Percentiles rank a stretch among this genome's conserved stretches.
Evolutionary conservation across 2,329 filamentous ascomycete genomes (phyloP).

Genomic region (Hymenoscyphus fraxineus): DNA sequence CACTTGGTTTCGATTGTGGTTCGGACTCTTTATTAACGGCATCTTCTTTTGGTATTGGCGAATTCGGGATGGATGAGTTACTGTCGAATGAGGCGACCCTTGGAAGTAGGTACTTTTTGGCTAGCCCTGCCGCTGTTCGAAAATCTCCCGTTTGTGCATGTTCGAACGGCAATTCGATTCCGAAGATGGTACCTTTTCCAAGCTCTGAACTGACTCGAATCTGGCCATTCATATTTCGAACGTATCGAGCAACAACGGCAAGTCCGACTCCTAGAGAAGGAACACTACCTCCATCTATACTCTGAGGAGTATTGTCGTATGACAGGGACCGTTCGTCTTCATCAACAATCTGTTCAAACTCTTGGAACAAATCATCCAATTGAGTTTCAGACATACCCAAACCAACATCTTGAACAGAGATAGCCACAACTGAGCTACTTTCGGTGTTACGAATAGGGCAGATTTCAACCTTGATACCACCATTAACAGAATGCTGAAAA

Average conservation of each 20-base stretch:
- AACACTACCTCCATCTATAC: neutral
- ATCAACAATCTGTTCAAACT: slow-evolving; percentile 25
- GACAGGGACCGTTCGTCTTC: slow-evolving; percentile 19
- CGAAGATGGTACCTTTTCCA: slow-evolving; percentile 28
- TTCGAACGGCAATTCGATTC: slow-evolving; percentile 25
- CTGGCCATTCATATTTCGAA: slow-evolving; percentile 27
- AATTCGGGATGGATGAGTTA: neutral
- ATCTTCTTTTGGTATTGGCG: neutral
- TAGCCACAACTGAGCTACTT: slow-evolving; percentile 17
- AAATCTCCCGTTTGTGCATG: slow-evolving; percentile 9
- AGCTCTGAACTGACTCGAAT: slow-evolving; percentile 24
- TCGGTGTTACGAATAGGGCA: slow-evolving; percentile 14
- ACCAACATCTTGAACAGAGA: slow-evolving; percentile 26
- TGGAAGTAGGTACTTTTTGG: neutral
- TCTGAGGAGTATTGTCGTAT: slow-evolving; percentile 6
- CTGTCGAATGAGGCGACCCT: neutral
- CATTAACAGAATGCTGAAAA: slow-evolving; percentile 22
- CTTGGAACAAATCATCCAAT: slow-evolving; percentile 27
- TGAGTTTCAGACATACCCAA: slow-evolving; percentile 26
- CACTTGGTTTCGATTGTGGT: neutral
- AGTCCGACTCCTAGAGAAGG: slow-evolving; percentile 20
- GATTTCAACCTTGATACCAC: slow-evolving; percentile 27
- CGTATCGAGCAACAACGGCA: slow-evolving; percentile 25
- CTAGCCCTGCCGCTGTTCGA: neutral
- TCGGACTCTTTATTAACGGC: neutral